Conservation (phyloP, 768 basidiomycete species). For the Termitomyces sp. region DNA sequence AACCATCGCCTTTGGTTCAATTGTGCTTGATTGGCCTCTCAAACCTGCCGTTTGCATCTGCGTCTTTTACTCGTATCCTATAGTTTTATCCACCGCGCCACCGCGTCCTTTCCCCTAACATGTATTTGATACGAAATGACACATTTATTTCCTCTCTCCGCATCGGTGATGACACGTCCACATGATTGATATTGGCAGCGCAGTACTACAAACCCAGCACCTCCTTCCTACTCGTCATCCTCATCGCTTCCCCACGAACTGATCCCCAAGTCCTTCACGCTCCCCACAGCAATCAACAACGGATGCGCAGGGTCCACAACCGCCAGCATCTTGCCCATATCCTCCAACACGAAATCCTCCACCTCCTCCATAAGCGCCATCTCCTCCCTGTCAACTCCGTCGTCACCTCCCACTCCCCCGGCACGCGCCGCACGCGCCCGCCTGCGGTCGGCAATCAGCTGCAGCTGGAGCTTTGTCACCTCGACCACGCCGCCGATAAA, state of each 20-base stretch:
- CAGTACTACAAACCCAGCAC: no score
- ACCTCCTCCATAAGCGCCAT: constrained; percentile 72
- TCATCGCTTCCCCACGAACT: constrained; percentile 45
- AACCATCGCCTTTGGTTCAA: no score
- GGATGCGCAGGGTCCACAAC: constrained; percentile 55
- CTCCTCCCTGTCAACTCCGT: constrained; percentile 17
- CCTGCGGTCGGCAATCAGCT: constrained; percentile 61
- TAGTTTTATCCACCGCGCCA: no score
- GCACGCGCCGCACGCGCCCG: constrained; percentile 26
- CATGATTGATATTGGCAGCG: no score
- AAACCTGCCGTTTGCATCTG: no score
- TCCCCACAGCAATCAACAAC: constrained; percentile 63
- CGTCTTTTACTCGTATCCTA: no score
- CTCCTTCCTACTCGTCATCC: constrained; percentile 20
- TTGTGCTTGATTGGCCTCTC: no score
- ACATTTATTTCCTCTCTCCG: no score
- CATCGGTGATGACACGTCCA: no score
- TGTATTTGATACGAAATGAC: no score
- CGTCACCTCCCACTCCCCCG: no score
- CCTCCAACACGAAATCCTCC: constrained; percentile 78
- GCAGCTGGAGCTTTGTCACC: constrained; percentile 68
- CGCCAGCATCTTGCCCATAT: constrained; percentile 62
- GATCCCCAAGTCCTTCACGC: constrained; percentile 66
- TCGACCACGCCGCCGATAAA: constrained; percentile 53
- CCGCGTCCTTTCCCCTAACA: no score